Conservation (phyloP, 306 rosid species). For the Cicer cuneatum region DNA sequence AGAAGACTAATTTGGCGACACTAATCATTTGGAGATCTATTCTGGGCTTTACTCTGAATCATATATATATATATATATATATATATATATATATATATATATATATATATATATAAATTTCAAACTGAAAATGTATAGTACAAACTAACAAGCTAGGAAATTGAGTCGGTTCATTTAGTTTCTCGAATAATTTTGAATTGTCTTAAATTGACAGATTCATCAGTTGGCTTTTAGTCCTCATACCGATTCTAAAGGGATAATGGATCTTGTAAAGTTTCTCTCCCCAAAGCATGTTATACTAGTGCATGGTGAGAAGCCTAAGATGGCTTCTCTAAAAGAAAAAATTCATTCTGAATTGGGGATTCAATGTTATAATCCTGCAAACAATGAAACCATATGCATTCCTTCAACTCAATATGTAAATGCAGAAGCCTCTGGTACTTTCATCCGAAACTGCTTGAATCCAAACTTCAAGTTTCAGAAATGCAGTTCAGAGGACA, state of each 20-base stretch:
- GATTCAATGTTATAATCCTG: slow-evolving; percentile 77
- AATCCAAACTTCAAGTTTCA: slow-evolving; percentile 76
- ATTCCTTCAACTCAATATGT: slow-evolving; percentile 62
- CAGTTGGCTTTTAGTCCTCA: slow-evolving; percentile 94
- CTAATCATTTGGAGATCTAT: neutral
- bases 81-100: too few relatives aligned
- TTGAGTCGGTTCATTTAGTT: slow-evolving; percentile 15
- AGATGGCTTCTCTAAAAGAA: slow-evolving; percentile 75
- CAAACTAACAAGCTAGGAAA: slow-evolving; percentile 2
- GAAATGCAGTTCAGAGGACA: slow-evolving; percentile 50
- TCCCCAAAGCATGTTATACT: slow-evolving; percentile 88
- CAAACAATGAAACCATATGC: slow-evolving; percentile 70
- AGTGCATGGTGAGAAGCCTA: slow-evolving; percentile 93
- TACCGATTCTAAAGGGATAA: slow-evolving; percentile 92
- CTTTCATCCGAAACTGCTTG: slow-evolving; percentile 59
- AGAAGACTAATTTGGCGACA: neutral
- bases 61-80: neutral
- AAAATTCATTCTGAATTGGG: slow-evolving; percentile 83
- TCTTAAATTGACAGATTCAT: slow-evolving; percentile 72
- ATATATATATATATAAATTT: neutral
- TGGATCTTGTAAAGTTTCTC: slow-evolving; percentile 92
- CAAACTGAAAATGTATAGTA: neutral
- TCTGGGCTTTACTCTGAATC: neutral
- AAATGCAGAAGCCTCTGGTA: slow-evolving; percentile 61
- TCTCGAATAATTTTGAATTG: slow-evolving; percentile 23